Evolutionary conservation across 1,284 basidiomycete species (phyloP).

Genomic region (Ganoderma multipileum): DNA sequence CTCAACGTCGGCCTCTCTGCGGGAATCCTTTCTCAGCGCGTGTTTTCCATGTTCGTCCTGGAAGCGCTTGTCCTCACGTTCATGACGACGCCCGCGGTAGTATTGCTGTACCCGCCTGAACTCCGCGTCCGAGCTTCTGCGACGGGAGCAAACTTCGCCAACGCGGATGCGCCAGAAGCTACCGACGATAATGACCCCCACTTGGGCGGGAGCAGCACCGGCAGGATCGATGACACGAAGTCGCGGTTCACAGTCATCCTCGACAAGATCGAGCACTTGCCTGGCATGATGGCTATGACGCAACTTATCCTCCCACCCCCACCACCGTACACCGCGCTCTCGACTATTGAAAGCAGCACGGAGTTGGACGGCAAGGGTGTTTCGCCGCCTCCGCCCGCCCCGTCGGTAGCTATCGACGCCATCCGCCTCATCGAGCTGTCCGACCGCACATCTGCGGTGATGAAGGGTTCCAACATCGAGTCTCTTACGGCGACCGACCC

Average conservation of each 20-base stretch:
- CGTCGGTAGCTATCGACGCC: slow-evolving; percentile 44
- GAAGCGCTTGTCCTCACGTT: slow-evolving; percentile 89
- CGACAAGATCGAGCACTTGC: slow-evolving; percentile 90
- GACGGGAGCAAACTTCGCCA: slow-evolving; percentile 53
- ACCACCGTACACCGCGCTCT: slow-evolving; percentile 23
- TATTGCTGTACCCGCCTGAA: slow-evolving; percentile 77
- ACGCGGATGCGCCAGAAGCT: slow-evolving; percentile 38
- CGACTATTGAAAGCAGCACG: background rate
- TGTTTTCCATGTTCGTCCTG: slow-evolving; percentile 92
- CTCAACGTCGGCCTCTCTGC: slow-evolving; percentile 74
- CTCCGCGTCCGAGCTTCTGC: slow-evolving; percentile 56
- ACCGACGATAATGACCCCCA: slow-evolving; percentile 3
- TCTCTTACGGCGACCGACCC: slow-evolving; percentile 64
- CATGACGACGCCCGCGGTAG: slow-evolving; percentile 88
- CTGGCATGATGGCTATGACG: slow-evolving; percentile 74
- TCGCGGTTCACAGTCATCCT: slow-evolving; percentile 84
- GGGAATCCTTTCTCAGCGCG: slow-evolving; percentile 71
- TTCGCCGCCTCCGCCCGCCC: slow-evolving; percentile 1
- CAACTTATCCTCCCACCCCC: slow-evolving; percentile 64
- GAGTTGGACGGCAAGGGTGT: slow-evolving; percentile 16
- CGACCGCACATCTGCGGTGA: slow-evolving; percentile 73
- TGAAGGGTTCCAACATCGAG: slow-evolving; percentile 67
- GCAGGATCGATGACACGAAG: slow-evolving; percentile 44
- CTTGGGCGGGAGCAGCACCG: slow-evolving; percentile 7
- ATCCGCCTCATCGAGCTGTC: slow-evolving; percentile 73